Percentiles rank a stretch among this genome's conserved stretches.
Conservation (phyloP, 768 basidiomycete genomes). For the Gloeostereum incarnatum region DNA sequence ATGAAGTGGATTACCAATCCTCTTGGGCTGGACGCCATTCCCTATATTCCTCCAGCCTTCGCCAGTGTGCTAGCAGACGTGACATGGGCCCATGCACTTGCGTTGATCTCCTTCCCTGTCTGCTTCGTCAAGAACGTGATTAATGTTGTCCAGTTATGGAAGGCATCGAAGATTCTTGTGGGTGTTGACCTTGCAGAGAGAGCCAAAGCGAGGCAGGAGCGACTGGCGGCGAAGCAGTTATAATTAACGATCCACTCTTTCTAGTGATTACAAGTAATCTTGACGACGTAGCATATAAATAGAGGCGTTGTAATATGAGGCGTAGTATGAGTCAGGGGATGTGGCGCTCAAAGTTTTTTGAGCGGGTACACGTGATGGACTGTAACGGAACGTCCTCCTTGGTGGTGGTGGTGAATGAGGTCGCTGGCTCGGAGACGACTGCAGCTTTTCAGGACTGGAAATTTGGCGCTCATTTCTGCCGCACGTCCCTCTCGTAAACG, state of each 20-base stretch:
- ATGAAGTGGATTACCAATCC: slow-evolving; percentile 77
- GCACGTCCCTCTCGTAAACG: too few relatives aligned
- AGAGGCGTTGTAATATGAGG: slow-evolving; percentile 5
- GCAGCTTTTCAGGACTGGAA: too few relatives aligned
- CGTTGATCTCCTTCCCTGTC: slow-evolving; percentile 51
- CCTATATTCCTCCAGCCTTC: slow-evolving; percentile 11
- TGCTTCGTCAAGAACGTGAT: slow-evolving; percentile 84
- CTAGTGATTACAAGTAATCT: neutral
- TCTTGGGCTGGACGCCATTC: slow-evolving; percentile 28
- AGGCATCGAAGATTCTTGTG: slow-evolving; percentile 90
- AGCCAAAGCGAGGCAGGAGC: slow-evolving; percentile 46
- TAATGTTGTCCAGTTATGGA: slow-evolving; percentile 96
- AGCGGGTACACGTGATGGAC: too few relatives aligned
- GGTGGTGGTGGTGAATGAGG: too few relatives aligned
- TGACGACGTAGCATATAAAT: neutral
- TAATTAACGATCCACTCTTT: neutral
- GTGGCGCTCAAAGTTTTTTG: too few relatives aligned
- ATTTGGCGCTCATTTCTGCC: too few relatives aligned
- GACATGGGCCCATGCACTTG: slow-evolving; percentile 76
- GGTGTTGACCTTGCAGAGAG: slow-evolving; percentile 89
- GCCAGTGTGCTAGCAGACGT: slow-evolving; percentile 23
- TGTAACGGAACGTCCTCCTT: too few relatives aligned
- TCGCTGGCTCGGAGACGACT: too few relatives aligned
- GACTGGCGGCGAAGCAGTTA: slow-evolving; percentile 11
- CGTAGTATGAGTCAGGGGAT: too few relatives aligned